Base-by-base conservation (phyloP, 805 yeast genomes). In the Zygotorulaspora danielsina region DNA sequence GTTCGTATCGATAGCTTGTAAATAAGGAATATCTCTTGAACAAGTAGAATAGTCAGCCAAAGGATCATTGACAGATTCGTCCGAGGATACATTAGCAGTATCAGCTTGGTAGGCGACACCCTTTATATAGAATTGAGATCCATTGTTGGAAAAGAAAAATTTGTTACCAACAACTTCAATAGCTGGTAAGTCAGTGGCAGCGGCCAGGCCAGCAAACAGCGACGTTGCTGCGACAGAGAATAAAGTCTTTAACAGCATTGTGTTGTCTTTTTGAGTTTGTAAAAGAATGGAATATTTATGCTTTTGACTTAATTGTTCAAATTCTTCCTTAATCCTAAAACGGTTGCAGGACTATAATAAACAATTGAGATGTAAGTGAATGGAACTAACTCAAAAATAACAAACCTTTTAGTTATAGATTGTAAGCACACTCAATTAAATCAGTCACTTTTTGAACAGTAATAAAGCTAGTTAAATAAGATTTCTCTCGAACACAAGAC, bases 91-190 rank as follows among this genome's bases (percentile, higher is more conserved):
- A 50, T 73, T 73, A 32, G 73, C 70, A 25, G 79, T 72, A 60
- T 81, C 80, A 49, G 77, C 78, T 68, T 83, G 94, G 66, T 84
- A 84, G 36, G 93, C 93, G 47, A 84, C 69, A 69, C 93, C 94
- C 57, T 70, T 78, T 55, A 84, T 76, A 64, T 73, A 81, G 59
- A 84, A 84, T 61, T 82, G 89, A 39, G 87, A 76, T 36, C 89
- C 90, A 56, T 83, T 83, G 65, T 79, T 80, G 43, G 84, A 69
- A 66, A 67, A 84, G 71, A 74, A 84, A 57, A 84, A 83, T 63
- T 83, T 82, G 74, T 81, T 82, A 46, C 90, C 90, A 42, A 74
- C 76, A 48, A 83, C 73, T 55, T 81, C 86, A 50, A 84, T 77
- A 25, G 80, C 72, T 46, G 87, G 84, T 47, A 77, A 63, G 34